phyloP scores from a whole-genome alignment of 768 basidiomycete species.

The Dendrothele bispora region DNA sequence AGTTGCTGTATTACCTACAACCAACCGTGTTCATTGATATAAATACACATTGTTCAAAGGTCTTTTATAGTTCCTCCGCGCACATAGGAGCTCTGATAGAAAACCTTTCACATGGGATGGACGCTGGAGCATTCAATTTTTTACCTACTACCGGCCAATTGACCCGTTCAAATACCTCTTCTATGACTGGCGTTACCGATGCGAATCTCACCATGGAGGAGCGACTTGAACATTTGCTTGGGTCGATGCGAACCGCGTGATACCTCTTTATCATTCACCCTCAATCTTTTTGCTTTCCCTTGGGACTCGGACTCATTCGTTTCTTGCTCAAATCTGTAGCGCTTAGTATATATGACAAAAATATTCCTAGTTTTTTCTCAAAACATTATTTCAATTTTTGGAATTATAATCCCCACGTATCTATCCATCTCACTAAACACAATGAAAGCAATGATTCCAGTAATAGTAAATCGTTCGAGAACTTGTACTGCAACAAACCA shows the following conservation, averaged over 20 bases:
- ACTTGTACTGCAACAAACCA: constrained; percentile 63
- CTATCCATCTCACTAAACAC: constrained; percentile 75
- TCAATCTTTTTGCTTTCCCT: not conserved
- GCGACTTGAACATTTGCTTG: constrained; percentile 71
- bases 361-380: not conserved
- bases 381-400: constrained; percentile 6
- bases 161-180: constrained; percentile 62
- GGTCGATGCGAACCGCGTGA: constrained; percentile 35
- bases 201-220: constrained; percentile 75
- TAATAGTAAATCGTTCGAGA: constrained; percentile 58
- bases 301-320: not conserved
- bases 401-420: constrained; percentile 48
- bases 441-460: constrained; percentile 65
- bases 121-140: constrained; percentile 84
- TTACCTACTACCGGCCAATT: constrained; percentile 36
- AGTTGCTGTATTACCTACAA: constrained; percentile 21
- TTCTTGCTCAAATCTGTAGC: not conserved
- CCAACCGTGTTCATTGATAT: constrained; percentile 26
- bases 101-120: constrained; percentile 76
- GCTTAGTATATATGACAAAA: not conserved
- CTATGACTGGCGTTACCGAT: constrained; percentile 49
- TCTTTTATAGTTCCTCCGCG: constrained; percentile 72
- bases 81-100: constrained; percentile 86
- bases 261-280: constrained; percentile 5
- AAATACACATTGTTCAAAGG: constrained; percentile 36